phyloP scores from a whole-genome alignment of 2,329 filamentous ascomycete species.

The Madurella mycetomatis region DNA sequence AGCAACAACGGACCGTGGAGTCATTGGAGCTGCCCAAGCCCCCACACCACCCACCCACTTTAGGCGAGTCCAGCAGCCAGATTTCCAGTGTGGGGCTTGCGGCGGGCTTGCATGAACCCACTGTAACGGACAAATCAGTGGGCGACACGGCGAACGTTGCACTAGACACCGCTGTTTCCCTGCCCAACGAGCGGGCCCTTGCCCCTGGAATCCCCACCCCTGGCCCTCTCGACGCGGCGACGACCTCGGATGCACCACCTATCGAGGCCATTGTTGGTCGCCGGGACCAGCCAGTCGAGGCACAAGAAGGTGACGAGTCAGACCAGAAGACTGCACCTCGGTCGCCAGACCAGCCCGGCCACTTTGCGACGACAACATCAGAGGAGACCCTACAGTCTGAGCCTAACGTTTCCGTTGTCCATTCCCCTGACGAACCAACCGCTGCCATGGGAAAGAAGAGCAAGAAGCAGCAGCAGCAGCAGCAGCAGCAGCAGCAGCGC shows the following conservation, averaged over 20 bases:
- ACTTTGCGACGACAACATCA: neutral
- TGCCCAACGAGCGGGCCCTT: constrained; percentile 22
- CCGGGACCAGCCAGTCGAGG: constrained; percentile 5
- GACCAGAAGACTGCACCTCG: constrained; percentile 9
- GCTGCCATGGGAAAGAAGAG: constrained; percentile 32
- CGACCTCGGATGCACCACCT: constrained; percentile 5
- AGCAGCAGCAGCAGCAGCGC: constrained; percentile 29
- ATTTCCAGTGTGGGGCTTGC: constrained; percentile 18
- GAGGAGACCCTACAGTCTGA: constrained; percentile 5
- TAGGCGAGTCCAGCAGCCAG: constrained; percentile 19
- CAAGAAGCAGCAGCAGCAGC: constrained; percentile 31
- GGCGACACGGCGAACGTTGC: constrained; percentile 23
- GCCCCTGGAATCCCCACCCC: constrained; percentile 17
- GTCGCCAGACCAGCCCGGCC: constrained; percentile 10
- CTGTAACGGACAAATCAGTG: constrained; percentile 25
- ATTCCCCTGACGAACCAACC: constrained; percentile 24
- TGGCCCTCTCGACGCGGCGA: constrained; percentile 4
- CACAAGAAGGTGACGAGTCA: constrained; percentile 13
- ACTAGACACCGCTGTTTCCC: constrained; percentile 27
- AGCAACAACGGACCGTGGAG: constrained; percentile 8
- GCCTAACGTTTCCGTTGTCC: constrained; percentile 22
- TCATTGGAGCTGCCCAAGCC: constrained; percentile 12
- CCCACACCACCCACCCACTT: constrained; percentile 8
- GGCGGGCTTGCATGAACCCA: constrained; percentile 20
- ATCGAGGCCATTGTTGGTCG: constrained; percentile 6